Evolutionary conservation across 2,329 filamentous ascomycete genomes (phyloP).

Genomic region (Hawksworthiomyces lignivorus): DNA sequence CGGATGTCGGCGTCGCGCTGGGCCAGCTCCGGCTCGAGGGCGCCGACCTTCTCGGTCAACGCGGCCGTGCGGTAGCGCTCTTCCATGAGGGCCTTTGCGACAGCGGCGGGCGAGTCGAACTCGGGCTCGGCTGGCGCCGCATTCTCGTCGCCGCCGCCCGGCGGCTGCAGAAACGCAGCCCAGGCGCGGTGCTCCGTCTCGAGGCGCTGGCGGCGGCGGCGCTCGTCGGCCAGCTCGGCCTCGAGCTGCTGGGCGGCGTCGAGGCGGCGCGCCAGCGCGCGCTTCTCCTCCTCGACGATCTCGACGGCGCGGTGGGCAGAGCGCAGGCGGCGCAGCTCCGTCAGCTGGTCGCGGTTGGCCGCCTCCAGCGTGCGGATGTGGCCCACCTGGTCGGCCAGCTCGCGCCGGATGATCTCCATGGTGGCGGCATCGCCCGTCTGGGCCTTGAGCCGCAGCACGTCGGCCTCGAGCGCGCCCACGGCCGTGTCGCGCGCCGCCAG

Average conservation of each 20-base stretch:
- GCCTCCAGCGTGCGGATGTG: conserved; percentile 81
- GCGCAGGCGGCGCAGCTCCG: conserved; percentile 74
- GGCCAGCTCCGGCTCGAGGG: conserved; percentile 66
- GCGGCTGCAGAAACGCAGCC: conserved; percentile 73
- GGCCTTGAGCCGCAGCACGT: conserved; percentile 76
- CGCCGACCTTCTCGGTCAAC: conserved; percentile 73
- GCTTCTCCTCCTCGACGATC: conserved; percentile 92
- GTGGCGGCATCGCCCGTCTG: conserved; percentile 83
- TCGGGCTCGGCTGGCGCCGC: conserved; percentile 62
- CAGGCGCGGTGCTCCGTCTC: conserved; percentile 85
- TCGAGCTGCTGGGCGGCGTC: conserved; percentile 67
- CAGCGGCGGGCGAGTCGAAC: conserved; percentile 80
- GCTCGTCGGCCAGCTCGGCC: conserved; percentile 68
- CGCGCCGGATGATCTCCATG: conserved; percentile 73
- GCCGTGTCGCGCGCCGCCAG: conserved; percentile 61
- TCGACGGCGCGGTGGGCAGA: conserved; percentile 81
- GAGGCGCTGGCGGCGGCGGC: conserved; percentile 74
- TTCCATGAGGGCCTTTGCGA: conserved; percentile 76
- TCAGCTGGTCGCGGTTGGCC: conserved; percentile 68
- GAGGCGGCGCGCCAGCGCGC: conserved; percentile 68
- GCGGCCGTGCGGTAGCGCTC: conserved; percentile 73
- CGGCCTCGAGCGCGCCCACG: conserved; percentile 70
- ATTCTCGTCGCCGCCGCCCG: conserved; percentile 50
- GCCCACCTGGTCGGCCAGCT: conserved; percentile 84
- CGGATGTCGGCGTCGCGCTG: conserved; percentile 72